A percentile compares a stretch with the other conserved stretches of the same genome.
These are phyloP conservation scores for Sphaerostilbella broomeana DNA, from an alignment of 2,329 filamentous ascomycete genomes.

Conservation along the genomic window DNA sequence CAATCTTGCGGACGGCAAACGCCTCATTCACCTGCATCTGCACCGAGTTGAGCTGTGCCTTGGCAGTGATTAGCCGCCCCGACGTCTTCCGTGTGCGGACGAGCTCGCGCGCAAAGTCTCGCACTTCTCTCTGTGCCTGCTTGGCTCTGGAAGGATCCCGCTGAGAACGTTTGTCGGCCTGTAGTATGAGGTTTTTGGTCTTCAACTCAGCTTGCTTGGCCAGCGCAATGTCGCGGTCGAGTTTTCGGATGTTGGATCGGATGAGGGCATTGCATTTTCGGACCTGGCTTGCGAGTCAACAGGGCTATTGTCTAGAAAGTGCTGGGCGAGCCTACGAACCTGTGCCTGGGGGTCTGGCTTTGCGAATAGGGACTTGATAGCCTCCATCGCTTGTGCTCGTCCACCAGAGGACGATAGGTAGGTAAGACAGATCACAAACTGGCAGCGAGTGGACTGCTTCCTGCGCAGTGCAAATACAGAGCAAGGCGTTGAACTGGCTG, in stretches of 20 bases:
- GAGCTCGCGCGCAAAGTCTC: slow-evolving; percentile 82
- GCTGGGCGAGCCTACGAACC: slow-evolving; percentile 43
- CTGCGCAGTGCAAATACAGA: too few species aligned
- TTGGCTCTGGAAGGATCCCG: slow-evolving; percentile 70
- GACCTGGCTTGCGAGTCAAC: slow-evolving; percentile 51
- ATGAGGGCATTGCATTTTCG: slow-evolving; percentile 92
- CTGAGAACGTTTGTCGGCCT: slow-evolving; percentile 74
- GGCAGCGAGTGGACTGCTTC: too few species aligned
- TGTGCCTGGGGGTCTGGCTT: slow-evolving; percentile 91
- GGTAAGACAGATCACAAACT: neutral
- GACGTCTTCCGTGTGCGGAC: slow-evolving; percentile 73
- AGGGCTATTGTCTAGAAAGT: neutral
- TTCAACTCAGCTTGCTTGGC: slow-evolving; percentile 76
- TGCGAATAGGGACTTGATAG: slow-evolving; percentile 77
- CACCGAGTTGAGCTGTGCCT: slow-evolving; percentile 86
- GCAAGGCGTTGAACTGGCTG: too few species aligned
- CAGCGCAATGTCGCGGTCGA: slow-evolving; percentile 83
- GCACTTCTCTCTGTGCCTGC: slow-evolving; percentile 75
- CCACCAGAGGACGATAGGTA: neutral
- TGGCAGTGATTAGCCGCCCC: slow-evolving; percentile 70
- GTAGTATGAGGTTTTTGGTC: slow-evolving; percentile 77
- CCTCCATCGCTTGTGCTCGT: slow-evolving; percentile 61
- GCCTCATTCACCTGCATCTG: slow-evolving; percentile 98
- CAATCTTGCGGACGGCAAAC: slow-evolving; percentile 91
- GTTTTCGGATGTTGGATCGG: slow-evolving; percentile 81